Evolutionary conservation across 116 monocot species (phyloP).

Genomic region (Papilionanthe hybrid): DNA sequence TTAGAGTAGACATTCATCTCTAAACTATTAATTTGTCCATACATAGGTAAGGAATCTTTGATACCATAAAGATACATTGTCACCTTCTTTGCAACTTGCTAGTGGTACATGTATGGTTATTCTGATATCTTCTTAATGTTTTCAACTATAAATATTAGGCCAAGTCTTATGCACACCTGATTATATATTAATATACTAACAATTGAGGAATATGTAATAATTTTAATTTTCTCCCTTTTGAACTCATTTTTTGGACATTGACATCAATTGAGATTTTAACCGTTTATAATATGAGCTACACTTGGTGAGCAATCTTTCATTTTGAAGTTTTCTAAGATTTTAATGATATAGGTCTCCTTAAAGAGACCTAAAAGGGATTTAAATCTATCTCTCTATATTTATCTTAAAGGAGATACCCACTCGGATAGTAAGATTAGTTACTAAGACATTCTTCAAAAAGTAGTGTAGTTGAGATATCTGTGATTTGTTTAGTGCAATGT

Average conservation of each 20-base stretch:
- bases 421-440: too few relatives aligned
- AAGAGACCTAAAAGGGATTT: too few relatives aligned
- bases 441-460: too few relatives aligned
- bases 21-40: background rate
- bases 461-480: too few relatives aligned
- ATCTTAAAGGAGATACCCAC: too few relatives aligned
- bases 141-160: background rate
- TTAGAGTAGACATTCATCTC: background rate
- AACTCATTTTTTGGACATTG: background rate
- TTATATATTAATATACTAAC: background rate
- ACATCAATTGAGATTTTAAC: background rate
- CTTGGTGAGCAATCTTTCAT: background rate
- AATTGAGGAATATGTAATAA: background rate
- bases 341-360: background rate
- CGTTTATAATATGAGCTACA: background rate
- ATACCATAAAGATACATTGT: background rate
- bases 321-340: background rate
- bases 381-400: too few relatives aligned
- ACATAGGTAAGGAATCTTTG: background rate
- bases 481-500: too few relatives aligned
- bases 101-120: background rate
- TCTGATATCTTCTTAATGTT: background rate
- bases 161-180: background rate
- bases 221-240: background rate
- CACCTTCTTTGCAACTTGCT: background rate